Evolutionary conservation across 225 moss, liverwort and hornwort species (phyloP).

Genomic region (Climacium dendroides): DNA sequence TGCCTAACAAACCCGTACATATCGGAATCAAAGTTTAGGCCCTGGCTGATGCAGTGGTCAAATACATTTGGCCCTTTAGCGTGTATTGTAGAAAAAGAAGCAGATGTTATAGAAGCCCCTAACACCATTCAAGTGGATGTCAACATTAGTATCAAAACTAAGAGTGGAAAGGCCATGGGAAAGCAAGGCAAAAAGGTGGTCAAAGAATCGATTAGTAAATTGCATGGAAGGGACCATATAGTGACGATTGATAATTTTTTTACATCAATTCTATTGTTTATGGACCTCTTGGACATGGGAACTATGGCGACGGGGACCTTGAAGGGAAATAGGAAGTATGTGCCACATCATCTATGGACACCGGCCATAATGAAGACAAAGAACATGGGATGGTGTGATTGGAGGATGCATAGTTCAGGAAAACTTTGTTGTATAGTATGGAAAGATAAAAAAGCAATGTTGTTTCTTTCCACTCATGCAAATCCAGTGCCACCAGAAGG

Average conservation of each 20-base stretch:
- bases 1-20: no score
- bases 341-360: background rate
- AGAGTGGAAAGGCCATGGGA: background rate
- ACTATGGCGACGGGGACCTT: background rate
- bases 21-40: no score
- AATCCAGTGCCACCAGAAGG: no score
- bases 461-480: background rate
- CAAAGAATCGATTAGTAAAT: background rate
- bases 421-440: background rate
- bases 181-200: background rate
- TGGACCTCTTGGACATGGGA: background rate
- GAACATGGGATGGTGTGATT: background rate
- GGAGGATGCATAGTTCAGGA: background rate
- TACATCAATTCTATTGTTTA: background rate
- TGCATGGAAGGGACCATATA: background rate
- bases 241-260: background rate
- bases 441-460: background rate
- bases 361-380: background rate
- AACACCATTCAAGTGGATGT: accelerated
- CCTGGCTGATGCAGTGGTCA: accelerated
- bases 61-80: accelerated
- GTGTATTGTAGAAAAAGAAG: no score
- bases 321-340: background rate
- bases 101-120: accelerated
- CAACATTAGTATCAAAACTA: accelerated